phyloP scores from a whole-genome alignment of 352 stramenopile genomes.

The Phytopythium helicoides region DNA sequence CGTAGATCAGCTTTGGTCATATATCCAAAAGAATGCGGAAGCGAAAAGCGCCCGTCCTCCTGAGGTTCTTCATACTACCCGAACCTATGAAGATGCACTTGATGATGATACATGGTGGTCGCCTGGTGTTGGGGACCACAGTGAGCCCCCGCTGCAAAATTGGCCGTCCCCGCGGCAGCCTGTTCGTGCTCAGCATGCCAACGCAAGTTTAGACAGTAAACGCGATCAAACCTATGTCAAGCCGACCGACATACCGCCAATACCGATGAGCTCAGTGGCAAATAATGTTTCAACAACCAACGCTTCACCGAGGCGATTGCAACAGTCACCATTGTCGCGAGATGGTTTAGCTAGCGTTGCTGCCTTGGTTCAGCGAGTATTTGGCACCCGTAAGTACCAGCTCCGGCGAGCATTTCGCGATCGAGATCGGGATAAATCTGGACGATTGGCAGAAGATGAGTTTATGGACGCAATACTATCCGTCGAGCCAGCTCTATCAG shows the following conservation, averaged over 20 bases:
- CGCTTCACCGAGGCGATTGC: neutral
- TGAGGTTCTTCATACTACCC: neutral
- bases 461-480: constrained; percentile 75
- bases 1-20: neutral
- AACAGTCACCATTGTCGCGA: neutral
- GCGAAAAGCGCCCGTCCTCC: neutral
- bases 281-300: neutral
- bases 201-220: neutral
- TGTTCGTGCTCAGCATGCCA: neutral
- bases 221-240: neutral
- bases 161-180: neutral
- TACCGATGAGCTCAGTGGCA: neutral
- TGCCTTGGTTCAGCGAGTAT: constrained; percentile 38
- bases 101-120: constrained; percentile 2
- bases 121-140: neutral
- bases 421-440: constrained; percentile 50
- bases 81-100: constrained; percentile 1
- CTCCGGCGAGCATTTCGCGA: constrained; percentile 66
- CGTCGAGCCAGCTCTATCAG: constrained; percentile 53
- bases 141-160: neutral
- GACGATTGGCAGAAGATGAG: constrained; percentile 57
- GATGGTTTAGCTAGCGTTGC: neutral
- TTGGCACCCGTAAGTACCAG: constrained; percentile 64
- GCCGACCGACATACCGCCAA: neutral
- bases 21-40: neutral